Conservation (phyloP, 306 rosid species). For the Adenanthera pavonina region DNA sequence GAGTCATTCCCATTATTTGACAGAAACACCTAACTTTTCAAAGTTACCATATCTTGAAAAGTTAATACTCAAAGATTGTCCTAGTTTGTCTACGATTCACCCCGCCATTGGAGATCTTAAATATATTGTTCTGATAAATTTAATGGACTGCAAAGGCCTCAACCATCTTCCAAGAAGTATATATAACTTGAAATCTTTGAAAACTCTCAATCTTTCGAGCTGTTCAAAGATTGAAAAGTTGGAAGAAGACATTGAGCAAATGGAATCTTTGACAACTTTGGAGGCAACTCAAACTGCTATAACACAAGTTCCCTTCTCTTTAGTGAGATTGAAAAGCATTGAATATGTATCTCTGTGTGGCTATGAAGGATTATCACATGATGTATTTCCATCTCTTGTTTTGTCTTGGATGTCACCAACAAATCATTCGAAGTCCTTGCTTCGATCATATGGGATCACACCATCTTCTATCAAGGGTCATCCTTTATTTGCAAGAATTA, state of each 20-base stretch:
- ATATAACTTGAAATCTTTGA: neutral
- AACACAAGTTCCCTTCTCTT: neutral
- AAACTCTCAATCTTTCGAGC: neutral
- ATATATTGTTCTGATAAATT: neutral
- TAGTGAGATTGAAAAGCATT: neutral
- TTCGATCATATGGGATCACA: neutral
- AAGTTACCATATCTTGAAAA: neutral
- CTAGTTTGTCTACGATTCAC: neutral
- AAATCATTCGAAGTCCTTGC: neutral
- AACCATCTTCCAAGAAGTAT: neutral
- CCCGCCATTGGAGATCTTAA: neutral
- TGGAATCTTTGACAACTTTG: constrained; percentile 15
- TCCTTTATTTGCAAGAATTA: neutral
- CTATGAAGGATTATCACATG: neutral
- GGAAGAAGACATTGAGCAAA: neutral
- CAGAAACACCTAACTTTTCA: neutral
- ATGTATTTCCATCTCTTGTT: constrained; percentile 1
- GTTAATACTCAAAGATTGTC: neutral
- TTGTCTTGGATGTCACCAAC: constrained; percentile 11
- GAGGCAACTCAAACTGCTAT: neutral
- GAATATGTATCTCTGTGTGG: neutral
- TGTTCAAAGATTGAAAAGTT: neutral
- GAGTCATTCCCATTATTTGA: neutral
- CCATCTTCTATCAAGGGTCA: neutral
- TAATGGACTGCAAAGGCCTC: neutral